Evolutionary conservation across 495 filamentous ascomycete species (phyloP).

Genomic region (Collariella sp.): DNA sequence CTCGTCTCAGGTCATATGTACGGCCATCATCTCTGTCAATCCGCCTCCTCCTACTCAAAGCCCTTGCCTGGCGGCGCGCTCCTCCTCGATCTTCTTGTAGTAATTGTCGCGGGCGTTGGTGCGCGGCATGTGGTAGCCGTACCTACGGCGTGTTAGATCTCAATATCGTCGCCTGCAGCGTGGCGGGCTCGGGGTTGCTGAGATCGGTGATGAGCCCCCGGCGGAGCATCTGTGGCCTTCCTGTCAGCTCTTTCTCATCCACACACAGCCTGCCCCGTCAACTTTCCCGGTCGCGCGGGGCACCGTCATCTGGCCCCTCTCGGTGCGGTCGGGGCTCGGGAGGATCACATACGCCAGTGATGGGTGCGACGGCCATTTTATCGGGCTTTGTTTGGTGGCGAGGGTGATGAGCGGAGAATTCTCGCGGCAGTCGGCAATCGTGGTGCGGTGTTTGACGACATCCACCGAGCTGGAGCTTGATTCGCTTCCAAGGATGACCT

Average conservation of each 20-base stretch:
- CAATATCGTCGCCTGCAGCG: background rate
- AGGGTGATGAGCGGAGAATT: slow-evolving; percentile 16
- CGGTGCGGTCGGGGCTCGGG: background rate
- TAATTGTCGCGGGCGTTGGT: slow-evolving; percentile 40
- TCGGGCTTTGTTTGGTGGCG: background rate
- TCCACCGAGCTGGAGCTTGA: slow-evolving; percentile 22
- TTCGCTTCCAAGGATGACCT: slow-evolving; percentile 15
- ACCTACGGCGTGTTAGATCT: slow-evolving; percentile 31
- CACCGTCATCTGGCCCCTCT: slow-evolving; percentile 12
- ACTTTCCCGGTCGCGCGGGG: background rate
- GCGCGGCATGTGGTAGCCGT: slow-evolving; percentile 46
- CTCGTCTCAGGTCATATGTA: background rate
- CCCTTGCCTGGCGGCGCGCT: slow-evolving; percentile 31
- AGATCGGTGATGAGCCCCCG: slow-evolving; percentile 41
- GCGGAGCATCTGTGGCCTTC: slow-evolving; percentile 40
- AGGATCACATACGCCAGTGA: slow-evolving; percentile 33
- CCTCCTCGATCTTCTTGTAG: slow-evolving; percentile 41
- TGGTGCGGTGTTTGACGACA: slow-evolving; percentile 25
- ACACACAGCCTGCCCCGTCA: background rate
- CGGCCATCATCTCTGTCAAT: background rate
- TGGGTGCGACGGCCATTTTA: slow-evolving; percentile 23
- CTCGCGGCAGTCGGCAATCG: slow-evolving; percentile 6
- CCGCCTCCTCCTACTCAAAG: slow-evolving; percentile 2
- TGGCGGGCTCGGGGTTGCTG: slow-evolving; percentile 2
- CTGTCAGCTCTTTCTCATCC: slow-evolving; percentile 14